Evolutionary conservation across 495 filamentous ascomycete genomes (phyloP).

Genomic region (Trichoderma erinaceum): DNA sequence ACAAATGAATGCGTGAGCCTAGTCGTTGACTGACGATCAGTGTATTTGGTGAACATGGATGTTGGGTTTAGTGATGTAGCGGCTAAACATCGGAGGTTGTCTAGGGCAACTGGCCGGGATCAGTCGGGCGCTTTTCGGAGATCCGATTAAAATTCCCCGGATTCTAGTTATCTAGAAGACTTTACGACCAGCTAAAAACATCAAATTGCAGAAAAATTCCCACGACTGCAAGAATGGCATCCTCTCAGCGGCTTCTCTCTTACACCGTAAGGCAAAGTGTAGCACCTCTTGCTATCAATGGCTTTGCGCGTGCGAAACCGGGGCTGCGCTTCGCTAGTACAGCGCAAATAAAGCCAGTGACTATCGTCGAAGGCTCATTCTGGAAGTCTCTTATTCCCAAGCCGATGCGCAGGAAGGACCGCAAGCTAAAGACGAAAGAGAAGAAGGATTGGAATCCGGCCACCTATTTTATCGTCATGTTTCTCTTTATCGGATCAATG

Average conservation of each 20-base stretch:
- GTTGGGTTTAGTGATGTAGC: background rate
- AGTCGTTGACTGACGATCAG: background rate
- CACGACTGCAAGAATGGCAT: background rate
- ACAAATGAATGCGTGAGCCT: background rate
- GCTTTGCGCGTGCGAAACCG: background rate
- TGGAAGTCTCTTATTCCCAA: slow-evolving; percentile 64
- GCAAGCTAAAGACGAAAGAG: slow-evolving; percentile 25
- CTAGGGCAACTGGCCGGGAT: slow-evolving; percentile 15
- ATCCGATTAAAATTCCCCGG: background rate
- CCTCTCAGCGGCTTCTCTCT: background rate
- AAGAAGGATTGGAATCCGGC: slow-evolving; percentile 85
- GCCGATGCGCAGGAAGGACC: slow-evolving; percentile 30
- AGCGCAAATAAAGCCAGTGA: slow-evolving; percentile 47
- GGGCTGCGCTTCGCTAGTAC: slow-evolving; percentile 24
- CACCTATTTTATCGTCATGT: slow-evolving; percentile 87
- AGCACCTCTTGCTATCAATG: background rate
- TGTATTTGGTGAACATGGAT: slow-evolving; percentile 2
- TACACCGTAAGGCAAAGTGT: background rate
- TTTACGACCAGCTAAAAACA: background rate
- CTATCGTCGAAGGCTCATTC: slow-evolving; percentile 57
- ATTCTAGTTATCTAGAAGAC: background rate
- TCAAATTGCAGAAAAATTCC: background rate
- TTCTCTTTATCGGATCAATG: slow-evolving; percentile 86
- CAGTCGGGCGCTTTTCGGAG: background rate
- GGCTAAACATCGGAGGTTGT: slow-evolving; percentile 17